Percentiles rank a stretch among this genome's conserved stretches.
Conservation (phyloP, 345 rosid genomes). For the Moringa oleifera region DNA sequence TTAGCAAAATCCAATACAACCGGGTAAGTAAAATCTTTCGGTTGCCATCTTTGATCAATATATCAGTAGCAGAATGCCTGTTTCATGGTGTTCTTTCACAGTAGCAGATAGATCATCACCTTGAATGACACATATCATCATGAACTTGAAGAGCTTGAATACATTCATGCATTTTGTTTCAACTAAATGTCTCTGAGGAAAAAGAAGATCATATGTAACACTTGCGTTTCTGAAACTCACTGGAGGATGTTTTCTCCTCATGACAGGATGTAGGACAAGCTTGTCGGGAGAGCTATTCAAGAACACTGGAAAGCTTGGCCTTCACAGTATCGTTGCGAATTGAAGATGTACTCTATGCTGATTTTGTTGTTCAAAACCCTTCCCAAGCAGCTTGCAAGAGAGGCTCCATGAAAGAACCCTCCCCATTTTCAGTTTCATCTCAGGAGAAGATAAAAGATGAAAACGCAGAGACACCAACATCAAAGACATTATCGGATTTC, state of each 20-base stretch:
- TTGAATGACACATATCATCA: too few relatives aligned
- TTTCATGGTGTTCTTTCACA: too few relatives aligned
- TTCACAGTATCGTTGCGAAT: conserved; percentile 67
- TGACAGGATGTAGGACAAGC: conserved; percentile 90
- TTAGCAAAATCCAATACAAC: conserved; percentile 75
- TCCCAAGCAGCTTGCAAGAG: conserved; percentile 31
- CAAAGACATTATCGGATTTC: conserved; percentile 61
- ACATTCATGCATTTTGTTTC: too few relatives aligned
- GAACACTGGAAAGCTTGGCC: conserved; percentile 83
- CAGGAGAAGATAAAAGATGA: conserved; percentile 23
- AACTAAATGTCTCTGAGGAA: too few relatives aligned
- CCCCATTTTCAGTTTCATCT: not conserved
- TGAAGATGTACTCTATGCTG: conserved; percentile 73
- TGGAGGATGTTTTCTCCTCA: conserved; percentile 2
- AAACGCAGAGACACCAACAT: conserved; percentile 20
- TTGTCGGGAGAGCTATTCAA: conserved; percentile 75
- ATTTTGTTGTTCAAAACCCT: conserved; percentile 52
- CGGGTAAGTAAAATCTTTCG: conserved; percentile 21
- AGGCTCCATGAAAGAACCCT: conserved; percentile 17
- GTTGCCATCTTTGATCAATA: too few relatives aligned
- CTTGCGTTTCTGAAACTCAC: too few relatives aligned
- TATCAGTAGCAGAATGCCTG: too few relatives aligned
- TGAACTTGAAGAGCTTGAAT: too few relatives aligned
- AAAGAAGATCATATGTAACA: too few relatives aligned
- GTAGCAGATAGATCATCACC: too few relatives aligned